Base-by-base conservation (phyloP, 345 rosid species). In the Ceriops zippeliana region DNA sequence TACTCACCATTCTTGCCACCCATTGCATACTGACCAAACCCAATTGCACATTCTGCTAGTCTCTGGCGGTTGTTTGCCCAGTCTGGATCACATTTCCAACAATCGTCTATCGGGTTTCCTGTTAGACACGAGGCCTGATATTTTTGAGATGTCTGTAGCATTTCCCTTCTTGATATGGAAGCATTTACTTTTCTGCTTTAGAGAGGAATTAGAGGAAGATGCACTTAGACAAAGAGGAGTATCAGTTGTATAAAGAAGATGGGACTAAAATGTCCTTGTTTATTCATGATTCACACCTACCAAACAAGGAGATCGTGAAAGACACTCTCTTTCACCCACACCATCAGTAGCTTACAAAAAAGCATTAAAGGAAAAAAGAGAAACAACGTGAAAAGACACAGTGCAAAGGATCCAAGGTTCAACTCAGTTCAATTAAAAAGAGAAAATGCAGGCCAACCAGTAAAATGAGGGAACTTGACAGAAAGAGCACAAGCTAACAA, bases 11-110 rank as follows among this genome's bases (percentile, higher is more conserved):
- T 86, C 79, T 88, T 91, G 62, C 99, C 99, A 10, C 99, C 99
- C 52, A 85, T 70, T 0, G 99, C 99, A 24, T 91, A 85, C 73
- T 91, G 96, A 16, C 99, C 99, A 76, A 95, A 95, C 67, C 99
- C 99, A 28, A 95, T 91, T 1, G 80, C 92, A 62, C 99, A 95
- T 60, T 95, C 96, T 19, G 97, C 99, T 16, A 95, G 85, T 13
- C 86, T 65, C 71, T 91, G 97, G 52, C 97, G 92, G 83, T 91
- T 83, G 85, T 82, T 87, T 66, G 97, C 79, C 98, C 98, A 93
- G 77, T 89, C 83, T 7, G 97, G 97, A 90, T 91, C 91, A 47
- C 96, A 95, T 75, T 91, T 91, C 99, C 97, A 95, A 80, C 99
- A 95, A 79, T 95, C 99, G 63, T 95, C 99, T 15, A 95, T 87